phyloP scores from a whole-genome alignment of 192 early-diverging fungal species.

The Jimgerdemannia flammicorona region DNA sequence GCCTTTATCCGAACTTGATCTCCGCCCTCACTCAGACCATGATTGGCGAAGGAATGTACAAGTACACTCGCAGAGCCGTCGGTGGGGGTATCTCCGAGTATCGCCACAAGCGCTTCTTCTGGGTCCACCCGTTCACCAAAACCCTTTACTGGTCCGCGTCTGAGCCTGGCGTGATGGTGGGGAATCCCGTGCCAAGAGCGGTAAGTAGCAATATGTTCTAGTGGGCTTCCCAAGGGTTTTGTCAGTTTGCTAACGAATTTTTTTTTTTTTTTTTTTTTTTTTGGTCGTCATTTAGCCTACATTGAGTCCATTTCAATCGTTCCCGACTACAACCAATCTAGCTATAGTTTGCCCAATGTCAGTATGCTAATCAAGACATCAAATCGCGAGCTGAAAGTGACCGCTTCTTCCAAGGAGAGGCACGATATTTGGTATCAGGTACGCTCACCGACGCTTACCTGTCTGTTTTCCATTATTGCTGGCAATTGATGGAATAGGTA shows the following conservation, averaged over 20 bases:
- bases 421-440: constrained; percentile 75
- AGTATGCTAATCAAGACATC: constrained; percentile 66
- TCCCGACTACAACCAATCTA: constrained; percentile 35
- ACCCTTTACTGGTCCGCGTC: constrained; percentile 72
- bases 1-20: constrained; percentile 59
- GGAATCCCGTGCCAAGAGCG: constrained; percentile 40
- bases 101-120: constrained; percentile 69
- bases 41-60: constrained; percentile 73
- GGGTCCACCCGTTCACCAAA: constrained; percentile 79
- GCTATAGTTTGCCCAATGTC: constrained; percentile 42
- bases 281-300: constrained; percentile 39
- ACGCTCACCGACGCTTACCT: neutral
- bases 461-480: too few relatives aligned
- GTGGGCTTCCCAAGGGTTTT: too few relatives aligned
- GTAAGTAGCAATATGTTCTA: too few relatives aligned
- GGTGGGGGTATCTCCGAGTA: constrained; percentile 51
- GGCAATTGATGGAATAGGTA: too few relatives aligned
- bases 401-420: constrained; percentile 56
- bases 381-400: constrained; percentile 70
- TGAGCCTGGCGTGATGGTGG: constrained; percentile 44
- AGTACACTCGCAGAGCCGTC: constrained; percentile 59
- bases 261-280: constrained; percentile 7
- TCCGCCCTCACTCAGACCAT: constrained; percentile 71
- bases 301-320: constrained; percentile 58
- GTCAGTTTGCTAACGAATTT: neutral